Base-by-base conservation (phyloP, 805 yeast species). In the Myxozyma nipponensis region DNA sequence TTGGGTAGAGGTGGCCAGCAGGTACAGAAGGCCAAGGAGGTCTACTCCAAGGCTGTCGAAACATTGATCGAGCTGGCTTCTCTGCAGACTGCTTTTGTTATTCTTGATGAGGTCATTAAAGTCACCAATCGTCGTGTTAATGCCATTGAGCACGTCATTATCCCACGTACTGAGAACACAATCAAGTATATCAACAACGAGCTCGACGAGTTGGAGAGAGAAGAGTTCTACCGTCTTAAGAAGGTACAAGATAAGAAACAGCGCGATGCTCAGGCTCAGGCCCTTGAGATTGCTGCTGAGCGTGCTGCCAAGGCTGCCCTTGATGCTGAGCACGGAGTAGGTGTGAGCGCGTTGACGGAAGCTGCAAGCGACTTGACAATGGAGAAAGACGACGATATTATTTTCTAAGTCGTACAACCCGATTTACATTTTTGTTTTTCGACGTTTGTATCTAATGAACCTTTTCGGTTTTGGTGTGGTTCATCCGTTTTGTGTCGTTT, bases 1-100 rank as follows among this genome's bases (percentile, higher is more conserved):
- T 76, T 91, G 60, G 98, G 98, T 45, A 79, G 97, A 69, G 98
- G 98, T 71, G 98, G 98, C 58, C 98, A 91, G 71, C 98, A 91
- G 68, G 95, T 91, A 47, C 95, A 86, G 69, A 84, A 84, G 69
- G 97, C 98, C 50, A 89, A 90, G 70, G 79, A 79, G 59, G 95
- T 93, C 22, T 93, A 93, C 69, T 83, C 96, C 34, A 86, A 83
- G 64, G 96, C 96, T 13, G 97, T 93, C n/a, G 98, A 93, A 70
- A 89, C 97, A 0, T 77, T 91, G 57, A 97, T 91, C 28, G 97
- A 89, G 66, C 77, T 91, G 60, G 98, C 98, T 0, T 88, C 97
- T 10, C 74, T 93, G 64, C 98, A 91, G 69, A 91, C 98, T 4
- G 98, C 98, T 1, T 91, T 91, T 67, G 88, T 93, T 49, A 91